phyloP scores from a whole-genome alignment of 345 rosid genomes.

The Populus nigra region DNA sequence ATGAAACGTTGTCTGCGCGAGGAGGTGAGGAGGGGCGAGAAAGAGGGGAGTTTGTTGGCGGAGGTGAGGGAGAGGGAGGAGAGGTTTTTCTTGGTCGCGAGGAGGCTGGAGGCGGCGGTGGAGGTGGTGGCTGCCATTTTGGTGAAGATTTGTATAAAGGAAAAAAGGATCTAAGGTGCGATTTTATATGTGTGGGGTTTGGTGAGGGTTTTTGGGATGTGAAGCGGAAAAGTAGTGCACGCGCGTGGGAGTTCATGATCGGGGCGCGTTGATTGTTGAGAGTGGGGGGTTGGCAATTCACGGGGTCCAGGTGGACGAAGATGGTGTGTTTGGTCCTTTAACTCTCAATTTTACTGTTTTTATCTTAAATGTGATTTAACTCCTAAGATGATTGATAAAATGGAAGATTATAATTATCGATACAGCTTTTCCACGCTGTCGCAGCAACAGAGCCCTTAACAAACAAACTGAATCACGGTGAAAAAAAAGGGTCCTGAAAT shows the following conservation, averaged over 20 bases:
- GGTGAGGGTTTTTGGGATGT: conserved; percentile 22
- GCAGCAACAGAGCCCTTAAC: too few species aligned
- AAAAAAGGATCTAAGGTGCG: neutral
- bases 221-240: neutral
- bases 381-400: too few species aligned
- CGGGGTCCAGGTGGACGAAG: too few species aligned
- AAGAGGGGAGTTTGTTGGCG: neutral
- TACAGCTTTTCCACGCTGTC: too few species aligned
- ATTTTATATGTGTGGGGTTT: conserved; percentile 11
- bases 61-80: neutral
- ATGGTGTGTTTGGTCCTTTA: too few species aligned
- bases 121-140: neutral
- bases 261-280: neutral
- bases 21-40: neutral
- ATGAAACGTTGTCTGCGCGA: neutral
- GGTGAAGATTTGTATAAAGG: neutral
- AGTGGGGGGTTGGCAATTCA: too few species aligned
- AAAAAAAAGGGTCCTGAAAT: neutral
- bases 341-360: too few species aligned
- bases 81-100: neutral
- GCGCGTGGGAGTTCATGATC: neutral
- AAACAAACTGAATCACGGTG: too few species aligned
- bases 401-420: too few species aligned
- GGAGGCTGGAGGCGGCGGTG: neutral
- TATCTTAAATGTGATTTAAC: too few species aligned